Evolutionary conservation across 2,329 filamentous ascomycete species (phyloP), one percentile per base, ranked within the genome.

Genomic region (Diaporthe aspalathi): DNA sequence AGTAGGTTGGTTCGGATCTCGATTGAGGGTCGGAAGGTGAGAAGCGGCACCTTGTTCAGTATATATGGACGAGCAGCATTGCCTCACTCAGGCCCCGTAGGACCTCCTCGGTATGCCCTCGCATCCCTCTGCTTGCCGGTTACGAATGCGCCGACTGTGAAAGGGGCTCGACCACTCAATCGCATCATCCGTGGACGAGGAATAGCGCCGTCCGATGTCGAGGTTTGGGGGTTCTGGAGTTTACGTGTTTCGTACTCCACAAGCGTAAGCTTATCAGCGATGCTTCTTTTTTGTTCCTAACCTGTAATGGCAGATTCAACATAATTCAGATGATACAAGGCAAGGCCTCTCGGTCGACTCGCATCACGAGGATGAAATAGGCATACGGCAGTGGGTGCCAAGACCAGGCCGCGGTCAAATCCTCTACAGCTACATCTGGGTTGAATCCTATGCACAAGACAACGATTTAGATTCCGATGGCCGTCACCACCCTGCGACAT

Each of bases 181-280:
- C 45, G 60, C 45, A 65, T 24, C 45, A 38, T 20, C 29, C n/a
- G 60, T 50, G 43, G 29, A 49, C 29, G 60, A 50, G 27, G 14
- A 24, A 35, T 11, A 22, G 29, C 7, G 43, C n/a, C 29, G 45
- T 65, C 60, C 60, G 60, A 65, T 65, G 60, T 65, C 27, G 60
- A 65, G 45, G 60, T 65, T 24, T 65, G 45, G 45, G 49, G 27
- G 45, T 45, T 24, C 49, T n/a, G 4, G 29, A 24, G 60, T 38
- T n/a, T 50, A 65, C 22, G 60, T 65, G 60, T 65, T 65, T 65
- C 60, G 60, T 22, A 50, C 45, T 2, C n/a, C 60, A 49, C 60
- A 38, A 24, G 45, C 45, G 20, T 17, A 50, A 65, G 24, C 45
- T 65, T 38, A 65, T 50, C 60, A 35, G 12, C 27, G 29, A 49